Conservation (phyloP, 148 eudicot genomes). For the Fagopyrum homotropicum region DNA sequence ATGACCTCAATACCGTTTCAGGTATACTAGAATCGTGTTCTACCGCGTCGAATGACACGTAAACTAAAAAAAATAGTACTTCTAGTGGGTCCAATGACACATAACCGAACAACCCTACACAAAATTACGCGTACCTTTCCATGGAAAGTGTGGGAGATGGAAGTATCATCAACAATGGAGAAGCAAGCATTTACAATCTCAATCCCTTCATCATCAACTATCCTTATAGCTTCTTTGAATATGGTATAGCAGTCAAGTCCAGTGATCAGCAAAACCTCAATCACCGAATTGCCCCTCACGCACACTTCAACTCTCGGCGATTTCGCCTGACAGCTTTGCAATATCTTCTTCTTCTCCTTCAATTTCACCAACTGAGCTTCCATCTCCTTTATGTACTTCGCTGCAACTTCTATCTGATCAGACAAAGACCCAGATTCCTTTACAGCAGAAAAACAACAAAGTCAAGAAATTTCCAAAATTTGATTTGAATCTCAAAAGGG, state of each 20-base stretch:
- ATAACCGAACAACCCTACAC: neutral
- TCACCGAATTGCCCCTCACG: neutral
- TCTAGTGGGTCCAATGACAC: too few relatives aligned
- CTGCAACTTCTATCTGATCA: conserved; percentile 2
- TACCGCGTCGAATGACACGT: too few relatives aligned
- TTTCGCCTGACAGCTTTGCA: neutral
- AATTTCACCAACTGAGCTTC: neutral
- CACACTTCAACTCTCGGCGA: neutral
- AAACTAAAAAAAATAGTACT: too few relatives aligned
- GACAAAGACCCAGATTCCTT: neutral
- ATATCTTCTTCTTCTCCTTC: neutral
- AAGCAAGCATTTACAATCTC: conserved; percentile 4
- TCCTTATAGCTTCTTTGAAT: neutral
- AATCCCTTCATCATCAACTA: neutral
- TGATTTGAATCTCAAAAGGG: neutral
- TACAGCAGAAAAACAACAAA: neutral
- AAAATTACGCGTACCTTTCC: neutral
- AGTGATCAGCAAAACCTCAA: neutral
- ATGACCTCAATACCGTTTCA: too few relatives aligned
- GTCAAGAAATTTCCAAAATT: neutral
- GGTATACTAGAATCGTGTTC: too few relatives aligned
- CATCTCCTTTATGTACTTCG: conserved; percentile 3
- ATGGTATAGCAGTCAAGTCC: neutral
- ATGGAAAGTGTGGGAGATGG: conserved; percentile 6
- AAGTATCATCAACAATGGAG: neutral